Evolutionary conservation across 2,329 filamentous ascomycete genomes (phyloP), one percentile per base, ranked within the genome.

Genomic region (Hansfordia pulvinata): DNA sequence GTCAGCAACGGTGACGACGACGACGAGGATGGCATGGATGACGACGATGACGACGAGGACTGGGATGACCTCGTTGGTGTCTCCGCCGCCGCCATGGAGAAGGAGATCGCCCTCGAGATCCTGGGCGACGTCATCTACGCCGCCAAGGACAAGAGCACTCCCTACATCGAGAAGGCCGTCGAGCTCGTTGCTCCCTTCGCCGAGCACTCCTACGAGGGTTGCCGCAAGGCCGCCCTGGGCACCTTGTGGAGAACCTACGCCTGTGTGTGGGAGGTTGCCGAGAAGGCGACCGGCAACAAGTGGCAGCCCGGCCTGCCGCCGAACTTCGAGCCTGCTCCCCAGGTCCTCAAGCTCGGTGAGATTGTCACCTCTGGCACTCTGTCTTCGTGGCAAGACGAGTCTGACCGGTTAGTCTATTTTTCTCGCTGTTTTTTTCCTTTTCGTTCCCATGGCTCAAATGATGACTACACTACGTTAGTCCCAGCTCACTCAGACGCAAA

Each of bases 401-500:
- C 76, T 48, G 90, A 98, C 55, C 75, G 85, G 86, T 94, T 79
- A 49, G 88, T 84, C 9, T 15, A 10, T 30, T 19, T 37, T 34
- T 34, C 34, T 35, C 30, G 30, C 31, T 35, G 29, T 21, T 32
- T 35, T 30, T 35, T 42, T 20, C 31, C 35, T 30, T 27, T 35
- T 38, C 27, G 22, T 32, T 30, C 20, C 18, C 21, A 29, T 29
- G 33, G 47, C n/a, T 51, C 49, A 57, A 46, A 76, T 84, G 85
- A 94, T 94, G 85, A 93, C 58, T 64, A 70, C 63, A 56, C 62
- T 72, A 75, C 82, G 83, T 86, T 86, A 88, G 71, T 88, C 88
- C 85, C 86, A 94, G 86, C 86, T 94, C 88, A 94, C 86, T 93
- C 83, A 82, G 80, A 96, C 77, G 76, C 82, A 60, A 69, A 61